These are phyloP conservation scores for Backusella sp. DNA, from an alignment of 192 early-diverging fungal genomes.

Conservation along the genomic window DNA sequence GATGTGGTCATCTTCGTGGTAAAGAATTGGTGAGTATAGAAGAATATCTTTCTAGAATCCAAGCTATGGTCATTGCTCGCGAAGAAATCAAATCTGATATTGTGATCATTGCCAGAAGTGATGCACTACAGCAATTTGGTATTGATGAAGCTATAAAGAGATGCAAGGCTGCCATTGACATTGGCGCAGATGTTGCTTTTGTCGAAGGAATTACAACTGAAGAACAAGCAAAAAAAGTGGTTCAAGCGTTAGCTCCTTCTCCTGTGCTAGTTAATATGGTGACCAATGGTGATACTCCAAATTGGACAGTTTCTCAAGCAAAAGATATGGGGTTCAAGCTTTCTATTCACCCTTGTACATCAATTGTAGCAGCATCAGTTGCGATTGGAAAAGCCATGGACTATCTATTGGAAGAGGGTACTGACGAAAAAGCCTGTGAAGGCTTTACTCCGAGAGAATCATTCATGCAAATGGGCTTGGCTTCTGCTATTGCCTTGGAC, in stretches of 20 bases:
- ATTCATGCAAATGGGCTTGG: conserved; percentile 24
- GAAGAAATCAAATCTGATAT: conserved; percentile 15
- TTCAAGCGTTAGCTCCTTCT: neutral
- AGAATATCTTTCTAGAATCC: conserved; percentile 15
- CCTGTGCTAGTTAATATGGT: conserved; percentile 21
- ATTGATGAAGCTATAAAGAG: conserved; percentile 17
- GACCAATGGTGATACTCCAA: conserved; percentile 20
- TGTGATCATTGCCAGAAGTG: conserved; percentile 29
- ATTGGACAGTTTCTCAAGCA: conserved; percentile 19
- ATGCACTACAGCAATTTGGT: conserved; percentile 20
- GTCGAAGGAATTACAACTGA: conserved; percentile 19
- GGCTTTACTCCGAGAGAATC: conserved; percentile 15
- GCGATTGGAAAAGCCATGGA: conserved; percentile 23
- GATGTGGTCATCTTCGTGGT: conserved; percentile 25
- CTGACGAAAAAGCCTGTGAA: conserved; percentile 14
- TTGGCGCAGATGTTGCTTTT: conserved; percentile 20
- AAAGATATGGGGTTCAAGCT: conserved; percentile 18
- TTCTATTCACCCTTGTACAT: conserved; percentile 17
- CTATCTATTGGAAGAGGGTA: conserved; percentile 12
- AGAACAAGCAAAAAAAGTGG: conserved; percentile 19
- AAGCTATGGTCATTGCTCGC: conserved; percentile 18
- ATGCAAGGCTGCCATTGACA: conserved; percentile 14
- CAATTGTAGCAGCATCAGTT: conserved; percentile 10
- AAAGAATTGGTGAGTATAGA: conserved; percentile 14
- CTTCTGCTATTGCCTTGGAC: conserved; percentile 3